Percentiles rank a stretch among this genome's conserved stretches.
phyloP scores from a whole-genome alignment of 352 stramenopile species.

The Pythium pectinolyticum region DNA sequence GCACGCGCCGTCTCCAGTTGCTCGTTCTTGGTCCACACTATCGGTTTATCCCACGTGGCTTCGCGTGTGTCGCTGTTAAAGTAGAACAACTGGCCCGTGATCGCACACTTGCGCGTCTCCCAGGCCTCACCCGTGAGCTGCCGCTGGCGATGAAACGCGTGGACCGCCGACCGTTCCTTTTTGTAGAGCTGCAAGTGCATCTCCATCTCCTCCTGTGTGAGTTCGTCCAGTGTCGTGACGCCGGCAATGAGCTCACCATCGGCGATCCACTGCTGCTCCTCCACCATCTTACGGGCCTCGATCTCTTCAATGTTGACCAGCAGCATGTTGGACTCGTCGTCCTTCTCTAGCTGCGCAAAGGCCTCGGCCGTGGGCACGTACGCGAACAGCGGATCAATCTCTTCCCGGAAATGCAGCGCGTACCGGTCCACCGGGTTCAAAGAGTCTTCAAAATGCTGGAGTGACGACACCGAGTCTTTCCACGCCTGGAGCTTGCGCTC shows the following conservation, averaged over 20 bases:
- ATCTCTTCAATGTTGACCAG: conserved; percentile 62
- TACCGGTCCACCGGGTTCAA: conserved; percentile 94
- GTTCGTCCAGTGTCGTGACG: conserved; percentile 31
- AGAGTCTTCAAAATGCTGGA: conserved; percentile 90
- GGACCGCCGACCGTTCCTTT: conserved; percentile 55
- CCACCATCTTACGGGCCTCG: conserved; percentile 59
- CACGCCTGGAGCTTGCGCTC: conserved; percentile 91
- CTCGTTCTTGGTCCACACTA: conserved; percentile 87
- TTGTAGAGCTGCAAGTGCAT: conserved; percentile 57
- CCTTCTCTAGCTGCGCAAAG: conserved; percentile 46
- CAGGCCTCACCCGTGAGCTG: conserved; percentile 61
- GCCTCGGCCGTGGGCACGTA: conserved; percentile 82
- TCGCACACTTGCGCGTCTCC: conserved; percentile 57
- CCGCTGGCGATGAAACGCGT: conserved; percentile 53
- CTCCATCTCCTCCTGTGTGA: conserved; percentile 11
- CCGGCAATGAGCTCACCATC: conserved; percentile 73
- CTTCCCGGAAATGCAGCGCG: conserved; percentile 89
- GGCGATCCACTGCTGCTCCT: conserved; percentile 57
- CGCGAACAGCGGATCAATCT: conserved; percentile 86
- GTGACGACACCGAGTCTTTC: conserved; percentile 72
- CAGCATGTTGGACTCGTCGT: conserved; percentile 19
- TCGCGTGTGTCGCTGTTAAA: conserved; percentile 94
- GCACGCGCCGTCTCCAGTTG: conserved; percentile 63
- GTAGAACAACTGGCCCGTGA: conserved; percentile 88
- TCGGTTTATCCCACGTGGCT: conserved; percentile 92